Evolutionary conservation across 805 yeast genomes (phyloP).

Genomic region (Schizosaccharomyces osmophilus): DNA sequence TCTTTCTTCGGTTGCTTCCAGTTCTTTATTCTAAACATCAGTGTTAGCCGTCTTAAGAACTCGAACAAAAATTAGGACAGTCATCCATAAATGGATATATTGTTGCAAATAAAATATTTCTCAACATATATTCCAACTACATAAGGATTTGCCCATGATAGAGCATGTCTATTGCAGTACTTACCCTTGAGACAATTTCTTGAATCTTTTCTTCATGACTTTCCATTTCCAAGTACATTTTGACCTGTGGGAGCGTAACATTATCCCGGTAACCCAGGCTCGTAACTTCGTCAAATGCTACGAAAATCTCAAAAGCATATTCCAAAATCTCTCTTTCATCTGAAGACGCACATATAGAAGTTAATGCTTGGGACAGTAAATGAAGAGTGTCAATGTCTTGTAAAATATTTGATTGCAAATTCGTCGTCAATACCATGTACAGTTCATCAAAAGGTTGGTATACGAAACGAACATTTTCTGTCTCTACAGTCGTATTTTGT

Average conservation of each 20-base stretch:
- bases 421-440: conserved; percentile 74
- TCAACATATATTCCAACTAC: too few relatives aligned
- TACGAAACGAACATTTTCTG: conserved; percentile 72
- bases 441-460: conserved; percentile 90
- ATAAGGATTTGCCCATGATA: too few relatives aligned
- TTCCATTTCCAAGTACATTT: conserved; percentile 85
- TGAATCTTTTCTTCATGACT: conserved; percentile 96
- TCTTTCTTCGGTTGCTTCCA: conserved; percentile 91
- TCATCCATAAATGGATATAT: background rate
- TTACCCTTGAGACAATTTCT: conserved; percentile 47
- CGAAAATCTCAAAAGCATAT: conserved; percentile 65
- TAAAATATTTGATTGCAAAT: conserved; percentile 69
- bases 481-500: conserved; percentile 87
- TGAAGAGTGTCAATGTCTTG: conserved; percentile 87
- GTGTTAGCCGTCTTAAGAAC: background rate
- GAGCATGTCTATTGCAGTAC: background rate
- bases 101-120: too few relatives aligned
- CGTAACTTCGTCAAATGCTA: conserved; percentile 85
- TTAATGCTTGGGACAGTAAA: conserved; percentile 58
- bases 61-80: too few relatives aligned
- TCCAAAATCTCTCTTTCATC: conserved; percentile 68
- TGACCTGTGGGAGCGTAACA: conserved; percentile 54
- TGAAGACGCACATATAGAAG: conserved; percentile 40
- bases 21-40: conserved; percentile 48
- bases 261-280: conserved; percentile 77